phyloP scores from a whole-genome alignment of 257 asterid species.

The Solanum dulcamara region DNA sequence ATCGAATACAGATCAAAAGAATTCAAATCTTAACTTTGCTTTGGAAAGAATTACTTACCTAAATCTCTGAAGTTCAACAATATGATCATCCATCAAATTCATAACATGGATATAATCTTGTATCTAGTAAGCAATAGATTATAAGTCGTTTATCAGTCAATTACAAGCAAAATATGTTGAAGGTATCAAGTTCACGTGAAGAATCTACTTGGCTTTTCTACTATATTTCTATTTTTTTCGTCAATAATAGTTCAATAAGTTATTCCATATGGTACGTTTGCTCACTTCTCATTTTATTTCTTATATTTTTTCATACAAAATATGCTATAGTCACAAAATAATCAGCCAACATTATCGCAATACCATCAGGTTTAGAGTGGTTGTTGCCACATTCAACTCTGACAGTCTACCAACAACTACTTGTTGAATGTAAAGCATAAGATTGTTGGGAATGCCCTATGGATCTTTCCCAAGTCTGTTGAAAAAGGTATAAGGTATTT shows the following conservation, averaged over 20 bases:
- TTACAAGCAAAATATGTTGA: neutral
- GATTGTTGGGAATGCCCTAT: too few relatives aligned
- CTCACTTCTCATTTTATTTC: neutral
- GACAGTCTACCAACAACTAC: too few relatives aligned
- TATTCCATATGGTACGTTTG: neutral
- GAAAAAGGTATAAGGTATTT: too few relatives aligned
- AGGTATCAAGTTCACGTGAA: neutral
- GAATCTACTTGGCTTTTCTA: neutral
- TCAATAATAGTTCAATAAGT: neutral
- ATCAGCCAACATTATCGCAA: too few relatives aligned
- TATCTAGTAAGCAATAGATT: slow-evolving; percentile 23
- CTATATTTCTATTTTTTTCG: neutral
- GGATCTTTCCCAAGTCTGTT: too few relatives aligned
- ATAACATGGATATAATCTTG: slow-evolving; percentile 92
- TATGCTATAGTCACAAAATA: neutral
- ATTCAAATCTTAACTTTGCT: neutral
- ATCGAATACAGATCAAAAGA: neutral
- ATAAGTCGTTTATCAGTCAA: neutral
- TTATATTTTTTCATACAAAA: neutral
- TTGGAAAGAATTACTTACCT: slow-evolving; percentile 30
- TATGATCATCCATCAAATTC: slow-evolving; percentile 93
- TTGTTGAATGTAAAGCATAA: too few relatives aligned
- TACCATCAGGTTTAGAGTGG: too few relatives aligned
- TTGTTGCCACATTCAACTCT: too few relatives aligned
- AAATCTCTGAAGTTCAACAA: slow-evolving; percentile 70